Evolutionary conservation across 495 filamentous ascomycete species (phyloP).

Genomic region (Cladorrhinum samala): DNA sequence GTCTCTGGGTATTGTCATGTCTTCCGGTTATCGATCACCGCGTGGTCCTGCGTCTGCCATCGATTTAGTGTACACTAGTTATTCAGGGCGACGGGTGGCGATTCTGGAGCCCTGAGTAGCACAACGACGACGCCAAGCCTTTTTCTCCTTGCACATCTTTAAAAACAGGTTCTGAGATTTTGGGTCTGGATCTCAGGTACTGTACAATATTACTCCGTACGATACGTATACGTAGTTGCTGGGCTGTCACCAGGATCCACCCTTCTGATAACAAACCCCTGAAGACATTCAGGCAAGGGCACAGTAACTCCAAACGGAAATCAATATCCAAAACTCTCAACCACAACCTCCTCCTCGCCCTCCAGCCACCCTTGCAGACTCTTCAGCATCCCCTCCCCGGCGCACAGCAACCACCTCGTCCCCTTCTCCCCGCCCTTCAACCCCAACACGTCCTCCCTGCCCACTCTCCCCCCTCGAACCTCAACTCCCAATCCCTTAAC

Average conservation of each 20-base stretch:
- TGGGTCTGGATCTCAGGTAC: not conserved
- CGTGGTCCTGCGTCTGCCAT: not conserved
- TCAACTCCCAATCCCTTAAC: constrained; percentile 32
- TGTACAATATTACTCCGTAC: not conserved
- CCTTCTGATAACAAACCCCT: not conserved
- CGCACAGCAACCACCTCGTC: constrained; percentile 62
- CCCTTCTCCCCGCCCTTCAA: constrained; percentile 25
- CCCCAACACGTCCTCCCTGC: constrained; percentile 46
- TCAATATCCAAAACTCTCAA: constrained; percentile 70
- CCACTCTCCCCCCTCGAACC: constrained; percentile 47
- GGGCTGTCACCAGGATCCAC: not conserved
- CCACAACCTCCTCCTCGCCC: constrained; percentile 53
- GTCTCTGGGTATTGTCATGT: too few species aligned
- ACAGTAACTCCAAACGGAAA: not conserved
- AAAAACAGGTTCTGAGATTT: not conserved
- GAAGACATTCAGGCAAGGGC: not conserved
- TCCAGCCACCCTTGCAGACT: constrained; percentile 56
- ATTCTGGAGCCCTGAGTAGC: not conserved
- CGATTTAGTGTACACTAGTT: not conserved
- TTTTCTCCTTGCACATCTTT: not conserved
- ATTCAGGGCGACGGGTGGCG: too few species aligned
- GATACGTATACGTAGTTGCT: too few species aligned
- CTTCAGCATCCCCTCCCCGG: constrained; percentile 50
- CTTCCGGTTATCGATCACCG: too few species aligned
- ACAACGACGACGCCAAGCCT: constrained; percentile 3